Base-by-base conservation (phyloP, 2,329 filamentous ascomycete species). In the Sphaerulina populicola region DNA sequence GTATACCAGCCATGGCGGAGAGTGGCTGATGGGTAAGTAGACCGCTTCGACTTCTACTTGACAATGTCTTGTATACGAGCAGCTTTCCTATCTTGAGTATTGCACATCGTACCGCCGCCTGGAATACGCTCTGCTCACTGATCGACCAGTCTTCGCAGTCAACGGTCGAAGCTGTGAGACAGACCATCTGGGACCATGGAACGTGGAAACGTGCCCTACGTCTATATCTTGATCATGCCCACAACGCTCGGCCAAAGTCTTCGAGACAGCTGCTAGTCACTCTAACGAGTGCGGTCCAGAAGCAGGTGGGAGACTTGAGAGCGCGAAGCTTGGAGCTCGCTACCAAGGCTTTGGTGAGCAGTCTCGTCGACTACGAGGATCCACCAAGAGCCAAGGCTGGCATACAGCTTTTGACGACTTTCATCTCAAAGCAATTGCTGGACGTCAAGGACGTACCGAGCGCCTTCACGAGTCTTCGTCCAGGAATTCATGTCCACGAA, bases 171-270 rank as follows among this genome's bases (percentile, higher is more conserved):
- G 56, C 61, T 1, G 54, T 62, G 39, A 61, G 60, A n/a, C 51
- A 62, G 18, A 47, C 65, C 3, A 54, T 72, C 14, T 64, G 70
- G 53, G 59, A 64, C 5, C 62, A 68, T 9, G 54, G 61, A 4
- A 62, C 71, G 46, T 75, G 72, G 71, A 49, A 57, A 8, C 62
- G 64, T 7, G 51, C 66, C 12, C 68, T 74, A 50, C 57, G 65
- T 8, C 65, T 74, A 4, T 73, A 71, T 48, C 65, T 76, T 5
- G 63, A 68, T 18, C 67, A 69, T 48, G 71, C 67, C 11, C 68
- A 72, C 35, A 65, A 65, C 54, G 68, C 72, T 12, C 71, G 73
- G 49, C 69, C 71, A 4, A 76, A 75, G 55, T 73, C 73, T 1
- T 69, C 72, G 55, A 68, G 71, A 47, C 72, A 74, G 52, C 61